These are phyloP conservation scores for Glutinoglossum americanum DNA, from an alignment of 495 filamentous ascomycete genomes.

Conservation along the genomic window DNA sequence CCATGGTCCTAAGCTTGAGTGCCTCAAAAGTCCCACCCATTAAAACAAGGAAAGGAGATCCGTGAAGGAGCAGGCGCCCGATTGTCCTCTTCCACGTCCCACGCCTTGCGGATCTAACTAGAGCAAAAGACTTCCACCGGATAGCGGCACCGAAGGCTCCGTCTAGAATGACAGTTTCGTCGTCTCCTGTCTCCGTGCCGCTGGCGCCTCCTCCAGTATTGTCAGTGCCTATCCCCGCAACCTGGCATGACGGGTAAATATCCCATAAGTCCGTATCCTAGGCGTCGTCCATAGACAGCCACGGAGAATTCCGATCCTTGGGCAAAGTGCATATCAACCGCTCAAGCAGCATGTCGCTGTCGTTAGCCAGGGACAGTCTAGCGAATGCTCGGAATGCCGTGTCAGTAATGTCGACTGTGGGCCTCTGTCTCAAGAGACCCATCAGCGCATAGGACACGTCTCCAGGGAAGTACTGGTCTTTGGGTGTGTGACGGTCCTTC, in stretches of 20 bases:
- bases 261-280: constrained; percentile 22
- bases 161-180: constrained; percentile 22
- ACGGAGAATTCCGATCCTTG: constrained; percentile 5
- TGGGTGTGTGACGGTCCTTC: constrained; percentile 8
- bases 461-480: constrained; percentile 10
- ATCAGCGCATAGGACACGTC: constrained; percentile 26
- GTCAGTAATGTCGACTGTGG: constrained; percentile 16
- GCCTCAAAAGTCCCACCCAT: constrained; percentile 1
- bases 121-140: constrained; percentile 18
- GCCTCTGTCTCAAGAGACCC: constrained; percentile 21
- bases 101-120: constrained; percentile 6
- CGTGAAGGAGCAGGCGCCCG: constrained; percentile 4
- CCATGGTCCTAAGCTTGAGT: neutral
- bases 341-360: constrained; percentile 22
- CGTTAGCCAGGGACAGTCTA: constrained; percentile 22
- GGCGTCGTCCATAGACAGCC: constrained; percentile 12
- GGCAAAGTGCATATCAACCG: constrained; percentile 22
- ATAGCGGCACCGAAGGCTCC: constrained; percentile 15
- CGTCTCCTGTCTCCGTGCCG: constrained; percentile 18
- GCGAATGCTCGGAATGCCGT: constrained; percentile 25
- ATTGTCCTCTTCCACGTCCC: constrained; percentile 9
- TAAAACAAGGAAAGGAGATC: constrained; percentile 3
- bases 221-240: constrained; percentile 21
- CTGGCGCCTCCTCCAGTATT: too few species aligned
- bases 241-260: constrained; percentile 19